Conservation (phyloP, 768 basidiomycete species). For the Collybiopsis confluens region DNA sequence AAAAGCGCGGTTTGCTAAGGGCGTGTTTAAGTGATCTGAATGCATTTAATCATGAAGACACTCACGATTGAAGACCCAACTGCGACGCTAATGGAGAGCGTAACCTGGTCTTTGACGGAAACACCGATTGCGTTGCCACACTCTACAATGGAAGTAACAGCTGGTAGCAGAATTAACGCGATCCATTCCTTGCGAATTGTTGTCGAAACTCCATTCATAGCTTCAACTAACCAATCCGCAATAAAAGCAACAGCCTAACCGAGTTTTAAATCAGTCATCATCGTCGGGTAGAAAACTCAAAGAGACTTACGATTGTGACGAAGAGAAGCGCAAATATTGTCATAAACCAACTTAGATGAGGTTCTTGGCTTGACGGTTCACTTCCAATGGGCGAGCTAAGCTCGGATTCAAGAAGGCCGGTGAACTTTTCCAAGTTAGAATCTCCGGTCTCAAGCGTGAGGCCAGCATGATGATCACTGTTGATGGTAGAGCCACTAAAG, state of each 20-base stretch:
- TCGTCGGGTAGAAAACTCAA: neutral
- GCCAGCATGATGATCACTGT: constrained; percentile 3
- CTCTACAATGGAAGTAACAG: constrained; percentile 80
- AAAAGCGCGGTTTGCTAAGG: constrained; percentile 69
- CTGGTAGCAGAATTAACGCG: constrained; percentile 83
- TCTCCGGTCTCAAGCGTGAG: constrained; percentile 4
- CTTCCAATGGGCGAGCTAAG: neutral
- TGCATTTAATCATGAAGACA: no score
- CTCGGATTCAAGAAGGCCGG: neutral
- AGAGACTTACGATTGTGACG: constrained; percentile 57
- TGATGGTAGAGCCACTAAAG: constrained; percentile 2
- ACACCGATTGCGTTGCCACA: constrained; percentile 87
- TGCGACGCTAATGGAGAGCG: constrained; percentile 80
- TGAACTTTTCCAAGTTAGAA: neutral
- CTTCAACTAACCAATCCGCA: constrained; percentile 70
- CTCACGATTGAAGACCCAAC: constrained; percentile 74
- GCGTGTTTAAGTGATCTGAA: no score
- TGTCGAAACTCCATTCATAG: constrained; percentile 73
- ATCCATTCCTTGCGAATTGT: constrained; percentile 85
- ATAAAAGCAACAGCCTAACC: constrained; percentile 50
- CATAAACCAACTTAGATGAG: constrained; percentile 55
- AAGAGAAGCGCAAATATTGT: constrained; percentile 49
- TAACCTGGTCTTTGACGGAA: constrained; percentile 81
- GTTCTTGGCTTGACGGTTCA: constrained; percentile 30
- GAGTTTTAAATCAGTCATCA: neutral